These are phyloP conservation scores for Afroboletus lepidellus DNA, from an alignment of 1,284 basidiomycete genomes.

Conservation along the genomic window DNA sequence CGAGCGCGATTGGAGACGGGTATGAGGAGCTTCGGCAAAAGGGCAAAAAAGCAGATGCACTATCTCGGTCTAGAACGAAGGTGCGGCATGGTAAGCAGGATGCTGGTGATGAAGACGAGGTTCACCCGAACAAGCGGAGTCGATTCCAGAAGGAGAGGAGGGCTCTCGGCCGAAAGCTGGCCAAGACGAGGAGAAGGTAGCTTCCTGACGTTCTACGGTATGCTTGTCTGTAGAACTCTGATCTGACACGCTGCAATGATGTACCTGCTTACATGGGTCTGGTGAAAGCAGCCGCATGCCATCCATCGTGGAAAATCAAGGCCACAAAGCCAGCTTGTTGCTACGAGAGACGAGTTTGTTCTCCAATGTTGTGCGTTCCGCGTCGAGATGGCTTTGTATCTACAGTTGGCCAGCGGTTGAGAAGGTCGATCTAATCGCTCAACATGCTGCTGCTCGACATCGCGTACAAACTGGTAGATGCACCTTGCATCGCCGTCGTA, in stretches of 20 bases:
- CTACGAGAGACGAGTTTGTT: no score
- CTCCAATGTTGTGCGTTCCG: no score
- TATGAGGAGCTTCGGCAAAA: constrained; percentile 74
- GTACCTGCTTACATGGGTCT: no score
- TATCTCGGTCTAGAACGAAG: constrained; percentile 46
- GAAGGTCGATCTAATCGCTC: no score
- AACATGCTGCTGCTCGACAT: no score
- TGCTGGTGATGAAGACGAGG: constrained; percentile 42
- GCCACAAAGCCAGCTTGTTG: no score
- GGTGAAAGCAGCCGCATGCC: no score
- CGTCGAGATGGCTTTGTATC: no score
- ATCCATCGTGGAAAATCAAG: no score
- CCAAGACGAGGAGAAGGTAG: constrained; percentile 22
- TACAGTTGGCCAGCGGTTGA: no score
- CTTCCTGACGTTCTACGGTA: background rate
- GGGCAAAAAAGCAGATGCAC: constrained; percentile 62
- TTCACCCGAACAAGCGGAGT: constrained; percentile 59
- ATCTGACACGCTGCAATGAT: background rate
- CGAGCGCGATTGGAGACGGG: constrained; percentile 55
- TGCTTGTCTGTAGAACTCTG: background rate
- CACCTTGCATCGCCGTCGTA: no score
- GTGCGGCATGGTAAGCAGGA: constrained; percentile 42
- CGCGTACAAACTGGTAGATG: no score
- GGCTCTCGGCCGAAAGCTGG: constrained; percentile 43
- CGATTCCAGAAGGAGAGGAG: constrained; percentile 77